Conservation (phyloP, 2,329 filamentous ascomycete species). For the Phialocephala subalpina region DNA sequence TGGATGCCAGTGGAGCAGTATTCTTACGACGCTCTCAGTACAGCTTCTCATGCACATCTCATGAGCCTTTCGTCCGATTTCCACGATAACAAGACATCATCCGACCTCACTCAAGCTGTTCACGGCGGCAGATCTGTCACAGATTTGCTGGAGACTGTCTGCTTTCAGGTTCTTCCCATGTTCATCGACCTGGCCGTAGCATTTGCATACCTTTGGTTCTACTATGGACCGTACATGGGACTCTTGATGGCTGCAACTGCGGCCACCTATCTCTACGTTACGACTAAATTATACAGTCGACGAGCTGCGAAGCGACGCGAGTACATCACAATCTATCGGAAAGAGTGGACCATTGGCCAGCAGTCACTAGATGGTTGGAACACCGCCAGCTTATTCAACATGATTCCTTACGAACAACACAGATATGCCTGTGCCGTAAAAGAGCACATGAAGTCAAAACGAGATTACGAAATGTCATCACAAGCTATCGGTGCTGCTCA, state of each 20-base stretch:
- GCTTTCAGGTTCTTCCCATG: conserved; percentile 68
- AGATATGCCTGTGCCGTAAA: conserved; percentile 54
- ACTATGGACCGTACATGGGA: conserved; percentile 69
- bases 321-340: conserved; percentile 44
- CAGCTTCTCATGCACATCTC: conserved; percentile 70
- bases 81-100: conserved; percentile 70
- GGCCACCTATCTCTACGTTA: conserved; percentile 60
- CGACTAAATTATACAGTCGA: conserved; percentile 47
- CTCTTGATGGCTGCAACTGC: conserved; percentile 55
- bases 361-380: conserved; percentile 49
- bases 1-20: conserved; percentile 64
- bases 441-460: conserved; percentile 47
- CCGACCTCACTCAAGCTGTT: conserved; percentile 70
- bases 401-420: conserved; percentile 58
- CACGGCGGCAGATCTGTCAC: conserved; percentile 68
- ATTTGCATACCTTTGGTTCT: conserved; percentile 64
- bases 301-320: conserved; percentile 45
- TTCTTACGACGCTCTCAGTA: conserved; percentile 64
- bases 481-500: conserved; percentile 59
- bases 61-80: conserved; percentile 77
- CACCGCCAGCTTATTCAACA: conserved; percentile 60
- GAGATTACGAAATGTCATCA: conserved; percentile 45
- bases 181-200: conserved; percentile 68
- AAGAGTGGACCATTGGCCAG: conserved; percentile 48
- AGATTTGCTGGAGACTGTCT: conserved; percentile 63